phyloP scores from a whole-genome alignment of 202 grass and related monocot genomes.

The Tripidium arundinaceum region DNA sequence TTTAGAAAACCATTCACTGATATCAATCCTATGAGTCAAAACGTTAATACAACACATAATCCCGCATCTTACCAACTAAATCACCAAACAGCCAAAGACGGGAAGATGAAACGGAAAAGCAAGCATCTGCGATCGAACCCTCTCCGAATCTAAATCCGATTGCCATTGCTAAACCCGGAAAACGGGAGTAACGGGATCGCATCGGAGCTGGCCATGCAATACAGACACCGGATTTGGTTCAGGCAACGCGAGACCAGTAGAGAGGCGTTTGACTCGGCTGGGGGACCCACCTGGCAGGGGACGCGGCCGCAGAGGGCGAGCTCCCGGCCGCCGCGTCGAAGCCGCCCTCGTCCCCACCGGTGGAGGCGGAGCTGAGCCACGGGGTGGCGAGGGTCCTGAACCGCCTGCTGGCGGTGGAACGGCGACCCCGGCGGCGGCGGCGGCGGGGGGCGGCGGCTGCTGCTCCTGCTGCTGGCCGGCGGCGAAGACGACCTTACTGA shows the following conservation, averaged over 20 bases:
- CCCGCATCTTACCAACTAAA: constrained; percentile 36
- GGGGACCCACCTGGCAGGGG: constrained; percentile 53
- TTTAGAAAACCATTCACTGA: constrained; percentile 12
- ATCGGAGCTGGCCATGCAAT: constrained; percentile 23
- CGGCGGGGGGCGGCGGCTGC: constrained; percentile 19
- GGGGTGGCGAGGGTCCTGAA: constrained; percentile 29
- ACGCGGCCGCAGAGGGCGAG: constrained; percentile 49
- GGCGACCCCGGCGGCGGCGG: constrained; percentile 41
- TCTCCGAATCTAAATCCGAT: constrained; percentile 42
- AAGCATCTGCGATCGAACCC: constrained; percentile 18
- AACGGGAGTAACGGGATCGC: constrained; percentile 27
- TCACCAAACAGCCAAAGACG: constrained; percentile 11
- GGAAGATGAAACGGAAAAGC: not conserved
- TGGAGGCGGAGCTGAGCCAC: constrained; percentile 43
- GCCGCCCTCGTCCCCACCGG: constrained; percentile 33
- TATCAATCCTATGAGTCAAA: constrained; percentile 28
- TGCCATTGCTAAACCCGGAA: constrained; percentile 23
- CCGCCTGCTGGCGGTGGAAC: constrained; percentile 29
- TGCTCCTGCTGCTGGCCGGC: constrained; percentile 41
- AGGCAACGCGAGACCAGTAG: not conserved
- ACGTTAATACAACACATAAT: constrained; percentile 22
- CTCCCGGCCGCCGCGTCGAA: constrained; percentile 40
- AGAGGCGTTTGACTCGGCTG: not conserved
- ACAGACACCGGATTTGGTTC: constrained; percentile 31
- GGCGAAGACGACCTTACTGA: constrained; percentile 95